These are phyloP conservation scores for Neurospora sp. DNA, from an alignment of 495 filamentous ascomycete species.

Conservation along the genomic window DNA sequence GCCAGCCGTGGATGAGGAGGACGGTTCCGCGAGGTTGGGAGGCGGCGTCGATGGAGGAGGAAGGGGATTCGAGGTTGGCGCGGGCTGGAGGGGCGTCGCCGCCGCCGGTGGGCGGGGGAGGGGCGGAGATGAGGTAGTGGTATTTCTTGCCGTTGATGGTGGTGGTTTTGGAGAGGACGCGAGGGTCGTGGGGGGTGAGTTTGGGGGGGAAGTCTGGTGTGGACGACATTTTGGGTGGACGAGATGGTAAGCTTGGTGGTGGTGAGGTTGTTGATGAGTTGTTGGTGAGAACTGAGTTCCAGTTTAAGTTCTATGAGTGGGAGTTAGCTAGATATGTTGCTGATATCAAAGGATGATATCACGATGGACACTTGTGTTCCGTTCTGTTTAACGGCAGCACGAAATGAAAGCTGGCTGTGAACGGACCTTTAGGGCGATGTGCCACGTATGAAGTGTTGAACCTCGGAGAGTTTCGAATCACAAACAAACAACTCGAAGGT, in stretches of 20 bases:
- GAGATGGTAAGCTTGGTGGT: not conserved
- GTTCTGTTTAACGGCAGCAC: not conserved
- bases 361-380: not conserved
- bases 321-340: not conserved
- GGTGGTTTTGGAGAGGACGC: slow-evolving; percentile 51
- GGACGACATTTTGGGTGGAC: slow-evolving; percentile 19
- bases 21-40: slow-evolving; percentile 44
- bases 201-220: slow-evolving; percentile 27
- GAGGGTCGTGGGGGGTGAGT: slow-evolving; percentile 52
- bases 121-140: slow-evolving; percentile 58
- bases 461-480: not conserved
- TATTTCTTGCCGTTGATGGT: slow-evolving; percentile 56
- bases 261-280: not conserved
- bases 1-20: slow-evolving; percentile 51
- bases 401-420: not conserved
- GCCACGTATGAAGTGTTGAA: not conserved
- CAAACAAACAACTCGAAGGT: not conserved
- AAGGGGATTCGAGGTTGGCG: not conserved
- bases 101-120: slow-evolving; percentile 28
- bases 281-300: not conserved
- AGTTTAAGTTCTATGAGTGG: not conserved
- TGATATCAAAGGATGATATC: not conserved
- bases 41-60: not conserved
- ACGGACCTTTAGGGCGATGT: not conserved
- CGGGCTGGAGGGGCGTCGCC: slow-evolving; percentile 14